A percentile compares a stretch with the other conserved stretches of the same genome.
phyloP scores from a whole-genome alignment of 805 yeast species.

The Cyberlindnera veronae region DNA sequence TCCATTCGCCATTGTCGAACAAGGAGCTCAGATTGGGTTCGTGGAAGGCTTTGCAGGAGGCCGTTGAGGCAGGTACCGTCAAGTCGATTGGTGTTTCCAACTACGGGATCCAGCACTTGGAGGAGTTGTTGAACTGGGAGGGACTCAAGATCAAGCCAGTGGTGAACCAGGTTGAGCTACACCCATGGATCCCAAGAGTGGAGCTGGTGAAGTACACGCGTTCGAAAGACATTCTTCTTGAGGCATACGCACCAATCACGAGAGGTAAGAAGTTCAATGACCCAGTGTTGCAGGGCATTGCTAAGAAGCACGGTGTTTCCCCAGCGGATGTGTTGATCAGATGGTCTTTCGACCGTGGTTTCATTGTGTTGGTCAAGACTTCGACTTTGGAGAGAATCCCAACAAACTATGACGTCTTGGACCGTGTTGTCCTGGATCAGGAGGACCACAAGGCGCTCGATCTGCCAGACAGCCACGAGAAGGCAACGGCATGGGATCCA shows the following conservation, averaged over 20 bases:
- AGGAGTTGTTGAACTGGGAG: conserved; percentile 57
- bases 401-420: conserved; percentile 52
- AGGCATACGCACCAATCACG: conserved; percentile 76
- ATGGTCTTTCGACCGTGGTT: conserved; percentile 74
- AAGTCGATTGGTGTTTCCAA: conserved; percentile 78
- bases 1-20: conserved; percentile 60
- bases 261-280: conserved; percentile 58
- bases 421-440: conserved; percentile 39
- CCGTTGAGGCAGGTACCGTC: conserved; percentile 53
- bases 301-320: conserved; percentile 44
- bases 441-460: conserved; percentile 41
- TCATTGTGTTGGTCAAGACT: conserved; percentile 69
- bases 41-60: conserved; percentile 74
- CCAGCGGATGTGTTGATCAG: conserved; percentile 63
- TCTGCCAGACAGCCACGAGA: conserved; percentile 51
- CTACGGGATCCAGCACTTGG: conserved; percentile 56
- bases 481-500: conserved; percentile 63
- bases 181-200: conserved; percentile 62
- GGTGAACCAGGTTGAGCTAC: conserved; percentile 69
- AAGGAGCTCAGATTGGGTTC: conserved; percentile 51
- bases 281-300: conserved; percentile 47
- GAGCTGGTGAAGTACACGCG: conserved; percentile 51
- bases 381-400: conserved; percentile 47
- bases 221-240: conserved; percentile 49
- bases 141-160: conserved; percentile 49